These are phyloP conservation scores for Lasiodiplodia citricola DNA, from an alignment of 2,329 filamentous ascomycete genomes.

Conservation along the genomic window DNA sequence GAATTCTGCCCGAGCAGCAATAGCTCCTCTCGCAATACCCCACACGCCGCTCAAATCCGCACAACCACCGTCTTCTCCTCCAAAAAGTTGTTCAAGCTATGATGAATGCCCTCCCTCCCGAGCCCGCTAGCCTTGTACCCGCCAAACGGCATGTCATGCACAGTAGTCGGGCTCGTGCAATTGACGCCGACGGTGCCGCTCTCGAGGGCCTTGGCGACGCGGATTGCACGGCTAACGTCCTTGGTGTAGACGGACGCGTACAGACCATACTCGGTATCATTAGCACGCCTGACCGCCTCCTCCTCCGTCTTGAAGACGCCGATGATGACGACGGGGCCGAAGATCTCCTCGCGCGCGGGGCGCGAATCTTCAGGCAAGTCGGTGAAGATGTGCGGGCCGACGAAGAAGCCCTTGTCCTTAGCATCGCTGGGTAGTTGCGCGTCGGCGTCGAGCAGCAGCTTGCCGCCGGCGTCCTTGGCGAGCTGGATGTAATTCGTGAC, in stretches of 20 bases:
- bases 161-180: constrained; percentile 42
- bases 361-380: constrained; percentile 48
- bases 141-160: constrained; percentile 48
- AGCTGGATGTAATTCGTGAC: constrained; percentile 38
- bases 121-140: constrained; percentile 47
- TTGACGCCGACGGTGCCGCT: constrained; percentile 49
- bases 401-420: constrained; percentile 45
- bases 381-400: constrained; percentile 56
- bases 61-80: constrained; percentile 43
- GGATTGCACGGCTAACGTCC: constrained; percentile 43
- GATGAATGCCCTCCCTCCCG: constrained; percentile 42
- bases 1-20: background rate
- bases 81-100: constrained; percentile 39
- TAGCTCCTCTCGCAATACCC: background rate
- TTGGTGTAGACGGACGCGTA: constrained; percentile 47
- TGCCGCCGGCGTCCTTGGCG: constrained; percentile 50
- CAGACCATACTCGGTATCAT: constrained; percentile 46
- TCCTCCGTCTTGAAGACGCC: constrained; percentile 43
- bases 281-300: constrained; percentile 43
- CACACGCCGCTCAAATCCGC: constrained; percentile 28
- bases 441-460: constrained; percentile 44
- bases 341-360: constrained; percentile 44
- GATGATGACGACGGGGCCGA: constrained; percentile 46
- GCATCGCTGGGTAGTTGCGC: constrained; percentile 39
- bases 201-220: constrained; percentile 48